Base-by-base conservation (phyloP, 2,329 filamentous ascomycete genomes). In the Rutstroemia sp. region DNA sequence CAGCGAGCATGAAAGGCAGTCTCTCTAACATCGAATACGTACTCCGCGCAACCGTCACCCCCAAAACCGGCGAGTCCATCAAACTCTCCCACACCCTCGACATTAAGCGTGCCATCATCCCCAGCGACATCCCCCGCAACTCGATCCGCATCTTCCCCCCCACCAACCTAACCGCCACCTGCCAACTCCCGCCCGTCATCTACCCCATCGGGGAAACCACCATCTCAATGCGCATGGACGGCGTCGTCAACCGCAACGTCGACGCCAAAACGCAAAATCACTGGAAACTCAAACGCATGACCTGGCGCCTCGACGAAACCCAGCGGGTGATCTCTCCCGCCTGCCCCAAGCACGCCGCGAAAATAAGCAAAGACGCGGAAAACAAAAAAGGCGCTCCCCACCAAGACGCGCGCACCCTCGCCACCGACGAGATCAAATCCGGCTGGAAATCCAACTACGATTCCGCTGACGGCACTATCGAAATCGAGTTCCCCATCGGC, bases 101-200 rank as follows among this genome's bases (percentile, higher is more conserved):
- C 55, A 80, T 97, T 63, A 86, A 86, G 74, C 88, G 92, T 60
- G 88, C 91, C 37, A 82, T 97, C 25, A 79, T 74, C 7, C 73
- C 87, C 53, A 83, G 89, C 2, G 88, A 90, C 49, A 78, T 81
- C 53, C 90, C 95, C 59, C 92, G 95, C 73, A 86, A 92, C 73
- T 95, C 89, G 16, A 85, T 96, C 60, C 89, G 88, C 23, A 23
- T 97, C 68, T 99, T 99, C 73, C 94, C 92, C 48, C 92, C 94
- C 0, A 99, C 94, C 63, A 94, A 95, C 73, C 86, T 99, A 67
- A 92, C 89, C 63, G 88, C 90, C 57, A 86, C 85, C 67, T 87
- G 94, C 60, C 85, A 89, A 66, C 86, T 95, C 61, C 87, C 87
- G 48, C 83, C 89, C 39, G 83, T 95, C 61, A 85, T 96, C 60